Base-by-base conservation (phyloP, 2,329 filamentous ascomycete genomes). In the Epichloe typhina region DNA sequence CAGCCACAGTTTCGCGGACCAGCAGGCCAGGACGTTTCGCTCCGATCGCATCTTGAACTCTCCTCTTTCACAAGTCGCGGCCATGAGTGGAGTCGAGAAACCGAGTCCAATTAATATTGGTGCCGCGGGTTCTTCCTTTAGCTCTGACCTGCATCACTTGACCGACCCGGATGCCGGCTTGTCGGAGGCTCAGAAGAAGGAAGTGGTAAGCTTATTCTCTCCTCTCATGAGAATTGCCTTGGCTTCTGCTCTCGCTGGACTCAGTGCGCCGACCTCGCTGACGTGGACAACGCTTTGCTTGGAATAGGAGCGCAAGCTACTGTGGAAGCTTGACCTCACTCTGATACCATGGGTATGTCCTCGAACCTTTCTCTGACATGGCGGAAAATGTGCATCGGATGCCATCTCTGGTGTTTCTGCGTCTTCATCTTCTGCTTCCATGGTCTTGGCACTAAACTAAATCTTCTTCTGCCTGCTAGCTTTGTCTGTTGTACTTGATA, bases 401-500 rank as follows among this genome's bases (percentile, higher is more conserved):
- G 40, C 19, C 12, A 21, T 21, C 19, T 23, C 11, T 6, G 39
- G 31, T 31, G 31, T 31, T 31, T 31, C 9, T 31, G 31, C 31
- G 17, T 19, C 17, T 19, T 19, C 17, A 31, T 31, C 19, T 17
- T 42, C 8, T 3, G 17, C 17, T 1, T 13, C 17, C 19, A 21
- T 13, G 19, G 21, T 42, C 44, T 12, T 21, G 15, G 12, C 11
- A 17, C 46, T 39, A 17, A 23, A 8, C 39, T 19, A 7, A 37
- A 35, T 15, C 46, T n/a, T 47, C 51, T 57, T 41, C 40, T 35
- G 19, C 49, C 12, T 17, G 12, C 12, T 21, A 74, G 75, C 76
- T 88, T 12, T 83, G 80, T 52, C 70, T 88, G 46, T 73, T 89
- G 36, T 89, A 89, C 59, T 73, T 90, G 2, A 74, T 88, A 49